These are phyloP conservation scores for Oropetium thomaeum DNA, from an alignment of 176 grass and related monocot genomes.

Conservation along the genomic window DNA sequence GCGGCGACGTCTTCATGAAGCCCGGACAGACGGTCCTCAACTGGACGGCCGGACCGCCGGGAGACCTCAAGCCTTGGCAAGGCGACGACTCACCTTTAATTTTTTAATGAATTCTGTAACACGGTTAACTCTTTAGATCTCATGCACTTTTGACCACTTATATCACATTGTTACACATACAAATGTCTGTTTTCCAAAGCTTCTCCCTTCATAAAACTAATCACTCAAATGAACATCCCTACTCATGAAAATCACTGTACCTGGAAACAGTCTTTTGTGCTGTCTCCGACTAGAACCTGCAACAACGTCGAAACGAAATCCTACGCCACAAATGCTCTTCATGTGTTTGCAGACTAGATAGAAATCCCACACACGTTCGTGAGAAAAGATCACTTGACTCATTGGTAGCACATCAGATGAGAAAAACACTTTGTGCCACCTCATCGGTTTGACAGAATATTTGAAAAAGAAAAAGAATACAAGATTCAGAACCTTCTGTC, in stretches of 20 bases:
- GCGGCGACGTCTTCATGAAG: not conserved
- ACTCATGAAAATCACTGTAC: too few species aligned
- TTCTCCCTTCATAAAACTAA: too few species aligned
- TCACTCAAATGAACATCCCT: too few species aligned
- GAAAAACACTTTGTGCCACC: not conserved
- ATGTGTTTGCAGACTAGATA: not conserved
- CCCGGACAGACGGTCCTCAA: not conserved
- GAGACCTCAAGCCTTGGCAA: slow-evolving; percentile 3
- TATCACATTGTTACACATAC: too few species aligned
- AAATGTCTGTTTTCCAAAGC: too few species aligned
- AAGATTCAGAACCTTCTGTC: slow-evolving; percentile 25
- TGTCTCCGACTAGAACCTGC: too few species aligned
- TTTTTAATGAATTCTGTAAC: too few species aligned
- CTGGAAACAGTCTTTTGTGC: too few species aligned
- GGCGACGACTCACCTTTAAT: not conserved
- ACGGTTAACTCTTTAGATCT: too few species aligned
- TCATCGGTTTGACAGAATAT: not conserved
- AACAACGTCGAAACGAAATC: too few species aligned
- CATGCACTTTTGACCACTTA: too few species aligned
- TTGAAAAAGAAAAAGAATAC: slow-evolving; percentile 18
- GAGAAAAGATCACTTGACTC: not conserved
- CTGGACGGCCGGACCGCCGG: slow-evolving; percentile 20
- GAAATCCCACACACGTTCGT: not conserved
- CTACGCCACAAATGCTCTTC: not conserved
- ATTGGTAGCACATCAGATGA: not conserved